phyloP scores from a whole-genome alignment of 1,284 basidiomycete species.

The Calocybe gambosa region DNA sequence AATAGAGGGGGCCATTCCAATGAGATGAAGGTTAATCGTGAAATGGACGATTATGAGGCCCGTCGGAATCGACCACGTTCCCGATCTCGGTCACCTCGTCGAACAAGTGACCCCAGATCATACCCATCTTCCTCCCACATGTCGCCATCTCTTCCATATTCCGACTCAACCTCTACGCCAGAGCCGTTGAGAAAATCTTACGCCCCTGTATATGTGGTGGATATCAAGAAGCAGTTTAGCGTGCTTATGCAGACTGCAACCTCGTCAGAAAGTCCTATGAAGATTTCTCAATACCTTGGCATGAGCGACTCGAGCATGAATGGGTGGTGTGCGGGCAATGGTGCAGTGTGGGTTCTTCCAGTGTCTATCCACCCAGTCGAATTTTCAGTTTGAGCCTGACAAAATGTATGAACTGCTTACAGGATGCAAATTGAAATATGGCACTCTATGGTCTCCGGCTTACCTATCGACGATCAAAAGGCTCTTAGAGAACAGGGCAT shows the following conservation, averaged over 20 bases:
- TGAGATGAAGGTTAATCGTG: no score
- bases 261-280: constrained; percentile 18
- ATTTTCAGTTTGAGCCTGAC: neutral
- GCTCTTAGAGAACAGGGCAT: constrained; percentile 6
- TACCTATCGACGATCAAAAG: constrained; percentile 28
- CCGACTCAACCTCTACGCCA: neutral
- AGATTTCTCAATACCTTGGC: constrained; percentile 21
- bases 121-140: constrained; percentile 3
- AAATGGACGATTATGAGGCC: constrained; percentile 3
- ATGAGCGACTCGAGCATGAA: constrained; percentile 14
- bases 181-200: constrained; percentile 1
- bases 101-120: neutral
- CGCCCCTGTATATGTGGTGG: constrained; percentile 28
- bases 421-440: constrained; percentile 28
- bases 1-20: neutral
- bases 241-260: constrained; percentile 22
- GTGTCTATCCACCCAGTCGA: no score
- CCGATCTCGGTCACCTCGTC: constrained; percentile 16
- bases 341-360: constrained; percentile 25
- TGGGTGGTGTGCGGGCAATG: constrained; percentile 35
- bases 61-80: constrained; percentile 14
- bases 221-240: constrained; percentile 25
- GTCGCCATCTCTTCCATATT: constrained; percentile 4
- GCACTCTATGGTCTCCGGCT: constrained; percentile 28
- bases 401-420: neutral